A percentile compares a stretch with the other conserved stretches of the same genome.
These are phyloP conservation scores for Sporothrix dimorphospora DNA, from an alignment of 2,329 filamentous ascomycete genomes.

Conservation along the genomic window DNA sequence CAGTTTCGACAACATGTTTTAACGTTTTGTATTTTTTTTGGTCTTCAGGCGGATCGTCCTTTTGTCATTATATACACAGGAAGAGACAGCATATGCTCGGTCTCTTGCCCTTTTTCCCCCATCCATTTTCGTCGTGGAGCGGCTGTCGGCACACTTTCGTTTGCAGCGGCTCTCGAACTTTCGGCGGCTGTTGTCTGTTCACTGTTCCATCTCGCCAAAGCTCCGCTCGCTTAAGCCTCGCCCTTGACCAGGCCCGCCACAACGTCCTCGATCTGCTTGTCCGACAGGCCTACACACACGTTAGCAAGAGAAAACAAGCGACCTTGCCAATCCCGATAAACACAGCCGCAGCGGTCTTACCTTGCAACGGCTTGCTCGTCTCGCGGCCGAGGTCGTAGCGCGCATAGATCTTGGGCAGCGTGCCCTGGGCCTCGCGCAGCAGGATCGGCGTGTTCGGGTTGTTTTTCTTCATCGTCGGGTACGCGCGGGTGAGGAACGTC, in stretches of 20 bases:
- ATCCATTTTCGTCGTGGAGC: background rate
- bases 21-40: background rate
- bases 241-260: constrained; percentile 59
- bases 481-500: constrained; percentile 85
- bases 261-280: constrained; percentile 64
- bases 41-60: background rate
- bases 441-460: constrained; percentile 94
- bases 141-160: background rate
- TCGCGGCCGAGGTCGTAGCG: constrained; percentile 74
- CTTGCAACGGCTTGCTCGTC: constrained; percentile 60
- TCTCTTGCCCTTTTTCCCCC: background rate
- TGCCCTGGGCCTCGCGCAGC: constrained; percentile 87
- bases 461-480: constrained; percentile 99
- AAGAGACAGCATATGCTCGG: background rate
- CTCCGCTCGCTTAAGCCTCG: constrained; percentile 34
- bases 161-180: background rate
- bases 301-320: background rate
- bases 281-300: constrained; percentile 48
- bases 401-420: constrained; percentile 83
- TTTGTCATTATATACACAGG: constrained; percentile 22
- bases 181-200: background rate
- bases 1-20: background rate
- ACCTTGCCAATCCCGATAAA: background rate
- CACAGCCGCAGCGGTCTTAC: constrained; percentile 37
- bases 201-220: background rate